A percentile compares a stretch with the other conserved stretches of the same genome.
Evolutionary conservation across 768 basidiomycete genomes (phyloP).

Genomic region (Chalciporus piperatus): DNA sequence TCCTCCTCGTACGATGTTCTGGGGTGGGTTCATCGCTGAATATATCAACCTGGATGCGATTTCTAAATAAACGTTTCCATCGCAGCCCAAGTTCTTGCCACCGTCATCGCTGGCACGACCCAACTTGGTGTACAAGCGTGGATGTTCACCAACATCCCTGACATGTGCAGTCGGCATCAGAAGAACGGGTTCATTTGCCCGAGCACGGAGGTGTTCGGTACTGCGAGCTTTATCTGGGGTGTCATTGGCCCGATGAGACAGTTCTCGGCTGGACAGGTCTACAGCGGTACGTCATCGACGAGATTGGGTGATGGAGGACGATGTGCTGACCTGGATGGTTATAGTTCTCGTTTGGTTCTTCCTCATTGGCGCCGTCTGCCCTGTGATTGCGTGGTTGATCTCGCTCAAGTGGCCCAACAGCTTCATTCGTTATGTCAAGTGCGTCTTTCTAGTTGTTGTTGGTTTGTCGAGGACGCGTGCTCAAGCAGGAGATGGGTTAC

Average conservation of each 20-base stretch:
- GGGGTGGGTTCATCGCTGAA: constrained; percentile 30
- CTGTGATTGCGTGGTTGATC: constrained; percentile 52
- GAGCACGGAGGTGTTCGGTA: constrained; percentile 68
- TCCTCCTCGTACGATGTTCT: constrained; percentile 65
- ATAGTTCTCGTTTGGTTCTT: constrained; percentile 65
- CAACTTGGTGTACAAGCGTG: constrained; percentile 68
- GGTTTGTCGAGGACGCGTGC: background rate
- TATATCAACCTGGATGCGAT: background rate
- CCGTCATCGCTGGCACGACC: constrained; percentile 59
- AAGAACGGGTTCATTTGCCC: constrained; percentile 67
- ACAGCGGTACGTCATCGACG: constrained; percentile 38
- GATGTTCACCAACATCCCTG: constrained; percentile 45
- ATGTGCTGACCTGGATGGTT: background rate
- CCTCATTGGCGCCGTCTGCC: constrained; percentile 67
- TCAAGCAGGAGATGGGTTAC: constrained; percentile 14
- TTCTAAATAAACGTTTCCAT: too few relatives aligned
- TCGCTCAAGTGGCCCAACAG: constrained; percentile 60
- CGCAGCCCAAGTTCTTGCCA: constrained; percentile 56
- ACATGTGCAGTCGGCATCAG: constrained; percentile 36
- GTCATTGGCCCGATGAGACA: constrained; percentile 75
- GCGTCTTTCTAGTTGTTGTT: constrained; percentile 20
- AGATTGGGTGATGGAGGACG: background rate
- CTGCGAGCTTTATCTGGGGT: constrained; percentile 79
- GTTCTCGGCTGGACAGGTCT: constrained; percentile 65
- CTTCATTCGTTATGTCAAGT: constrained; percentile 63